Evolutionary conservation across 192 early-diverging fungal species (phyloP).

Genomic region (Coemansia sp.): DNA sequence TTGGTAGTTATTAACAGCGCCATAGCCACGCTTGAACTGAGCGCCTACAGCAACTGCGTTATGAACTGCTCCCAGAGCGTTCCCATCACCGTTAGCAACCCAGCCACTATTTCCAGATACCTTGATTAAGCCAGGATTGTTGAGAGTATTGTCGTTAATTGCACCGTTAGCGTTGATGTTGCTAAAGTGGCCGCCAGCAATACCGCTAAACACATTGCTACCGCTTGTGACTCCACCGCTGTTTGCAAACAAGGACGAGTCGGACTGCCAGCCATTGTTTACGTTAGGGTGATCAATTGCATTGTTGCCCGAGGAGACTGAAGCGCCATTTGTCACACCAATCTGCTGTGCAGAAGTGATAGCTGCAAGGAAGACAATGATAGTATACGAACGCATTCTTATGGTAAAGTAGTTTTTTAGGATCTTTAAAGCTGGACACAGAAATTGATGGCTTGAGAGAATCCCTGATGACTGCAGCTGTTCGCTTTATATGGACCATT

Average conservation of each 20-base stretch:
- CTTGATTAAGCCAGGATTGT: constrained; percentile 17
- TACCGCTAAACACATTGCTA: constrained; percentile 20
- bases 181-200: constrained; percentile 17
- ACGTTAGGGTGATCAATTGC: constrained; percentile 30
- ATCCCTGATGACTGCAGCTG: too few species aligned
- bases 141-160: constrained; percentile 23
- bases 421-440: too few species aligned
- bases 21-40: constrained; percentile 13
- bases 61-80: constrained; percentile 20
- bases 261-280: constrained; percentile 33
- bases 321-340: constrained; percentile 15
- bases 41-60: constrained; percentile 16
- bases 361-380: constrained; percentile 13
- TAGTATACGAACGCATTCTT: constrained; percentile 20
- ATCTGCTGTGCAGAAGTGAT: constrained; percentile 31
- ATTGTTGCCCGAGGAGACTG: constrained; percentile 16
- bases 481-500: too few species aligned
- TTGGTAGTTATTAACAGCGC: constrained; percentile 11
- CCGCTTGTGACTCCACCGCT: neutral
- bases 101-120: constrained; percentile 31
- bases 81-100: constrained; percentile 29
- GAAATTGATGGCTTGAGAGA: too few species aligned
- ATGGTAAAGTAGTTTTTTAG: too few species aligned
- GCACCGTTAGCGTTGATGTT: constrained; percentile 22
- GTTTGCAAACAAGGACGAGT: constrained; percentile 19